A percentile compares a stretch with the other conserved stretches of the same genome.
Conservation (phyloP, 2,329 filamentous ascomycete genomes). For the Colletotrichum spinosum region DNA sequence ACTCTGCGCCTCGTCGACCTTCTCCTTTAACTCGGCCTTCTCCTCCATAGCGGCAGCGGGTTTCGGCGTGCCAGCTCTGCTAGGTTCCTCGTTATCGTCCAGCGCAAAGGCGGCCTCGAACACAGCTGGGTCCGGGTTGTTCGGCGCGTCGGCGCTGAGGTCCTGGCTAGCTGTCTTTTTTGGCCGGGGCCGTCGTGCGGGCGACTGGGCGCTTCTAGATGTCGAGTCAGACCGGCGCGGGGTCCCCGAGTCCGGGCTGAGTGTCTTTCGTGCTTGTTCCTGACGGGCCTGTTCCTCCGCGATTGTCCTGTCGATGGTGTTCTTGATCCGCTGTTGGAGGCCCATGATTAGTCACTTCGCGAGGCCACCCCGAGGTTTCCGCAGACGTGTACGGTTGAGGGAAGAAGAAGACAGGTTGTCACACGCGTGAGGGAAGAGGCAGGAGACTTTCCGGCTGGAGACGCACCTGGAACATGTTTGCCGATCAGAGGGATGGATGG, state of each 20-base stretch:
- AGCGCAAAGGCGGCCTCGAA: slow-evolving; percentile 90
- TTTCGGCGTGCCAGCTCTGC: slow-evolving; percentile 70
- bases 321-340: slow-evolving; percentile 76
- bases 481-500: slow-evolving; percentile 35
- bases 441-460: slow-evolving; percentile 12
- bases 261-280: slow-evolving; percentile 51
- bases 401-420: background rate
- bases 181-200: slow-evolving; percentile 46
- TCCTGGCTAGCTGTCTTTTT: slow-evolving; percentile 50
- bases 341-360: background rate
- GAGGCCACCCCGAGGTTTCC: too few relatives aligned
- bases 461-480: slow-evolving; percentile 44
- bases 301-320: slow-evolving; percentile 87
- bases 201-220: slow-evolving; percentile 30
- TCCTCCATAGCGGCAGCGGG: slow-evolving; percentile 49
- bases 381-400: too few relatives aligned
- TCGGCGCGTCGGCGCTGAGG: slow-evolving; percentile 52
- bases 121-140: slow-evolving; percentile 84
- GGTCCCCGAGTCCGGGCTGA: slow-evolving; percentile 26
- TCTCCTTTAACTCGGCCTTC: slow-evolving; percentile 37
- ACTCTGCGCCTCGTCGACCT: slow-evolving; percentile 38
- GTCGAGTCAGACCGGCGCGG: slow-evolving; percentile 50
- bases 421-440: slow-evolving; percentile 4
- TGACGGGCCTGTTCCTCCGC: slow-evolving; percentile 92
- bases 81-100: slow-evolving; percentile 81